These are phyloP conservation scores for Hypomontagnella monticulosa DNA, from an alignment of 495 filamentous ascomycete species.

Conservation along the genomic window DNA sequence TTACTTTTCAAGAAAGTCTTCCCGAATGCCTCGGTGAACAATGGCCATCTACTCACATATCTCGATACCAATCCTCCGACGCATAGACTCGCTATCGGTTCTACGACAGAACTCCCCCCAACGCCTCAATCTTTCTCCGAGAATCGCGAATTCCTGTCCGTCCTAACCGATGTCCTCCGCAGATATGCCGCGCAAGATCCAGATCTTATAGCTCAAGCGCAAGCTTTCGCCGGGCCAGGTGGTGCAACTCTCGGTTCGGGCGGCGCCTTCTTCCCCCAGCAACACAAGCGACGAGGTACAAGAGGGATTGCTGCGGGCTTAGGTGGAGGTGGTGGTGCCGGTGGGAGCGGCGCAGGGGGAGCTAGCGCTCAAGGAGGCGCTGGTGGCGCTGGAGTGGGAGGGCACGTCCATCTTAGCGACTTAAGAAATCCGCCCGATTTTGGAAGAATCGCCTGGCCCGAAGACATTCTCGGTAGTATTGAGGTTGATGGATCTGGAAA, in stretches of 20 bases:
- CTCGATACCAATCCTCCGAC: conserved; percentile 79
- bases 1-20: conserved; percentile 72
- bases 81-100: conserved; percentile 76
- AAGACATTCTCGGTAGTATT: conserved; percentile 94
- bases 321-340: conserved; percentile 58
- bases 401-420: conserved; percentile 91
- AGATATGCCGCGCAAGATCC: conserved; percentile 78
- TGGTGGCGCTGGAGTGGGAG: conserved; percentile 83
- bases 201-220: conserved; percentile 75
- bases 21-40: conserved; percentile 56
- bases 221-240: conserved; percentile 78
- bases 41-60: conserved; percentile 71
- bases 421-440: conserved; percentile 84
- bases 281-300: conserved; percentile 34
- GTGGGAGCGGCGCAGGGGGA: conserved; percentile 72
- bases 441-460: conserved; percentile 87
- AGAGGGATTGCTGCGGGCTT: conserved; percentile 41
- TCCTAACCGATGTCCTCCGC: conserved; percentile 77
- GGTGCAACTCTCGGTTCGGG: conserved; percentile 75
- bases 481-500: conserved; percentile 80
- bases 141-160: conserved; percentile 78
- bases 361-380: conserved; percentile 84
- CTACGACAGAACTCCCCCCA: conserved; percentile 75
- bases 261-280: conserved; percentile 67
- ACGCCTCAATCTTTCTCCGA: conserved; percentile 78